Conservation (phyloP, 441 rosid genomes). For the Gossypium lobatum region DNA sequence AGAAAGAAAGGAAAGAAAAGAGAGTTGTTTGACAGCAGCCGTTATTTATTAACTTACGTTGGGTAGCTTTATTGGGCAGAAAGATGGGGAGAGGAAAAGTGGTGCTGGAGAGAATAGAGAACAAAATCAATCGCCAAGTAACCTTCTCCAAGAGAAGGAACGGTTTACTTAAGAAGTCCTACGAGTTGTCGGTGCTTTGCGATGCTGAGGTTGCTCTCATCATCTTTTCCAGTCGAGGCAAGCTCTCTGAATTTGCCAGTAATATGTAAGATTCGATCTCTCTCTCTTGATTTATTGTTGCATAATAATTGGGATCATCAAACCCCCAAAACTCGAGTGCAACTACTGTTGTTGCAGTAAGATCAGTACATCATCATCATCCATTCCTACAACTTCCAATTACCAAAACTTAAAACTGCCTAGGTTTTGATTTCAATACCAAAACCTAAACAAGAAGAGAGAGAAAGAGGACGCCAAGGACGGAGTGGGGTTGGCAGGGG, state of each 20-base stretch:
- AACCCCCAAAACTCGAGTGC: not conserved
- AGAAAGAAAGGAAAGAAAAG: not conserved
- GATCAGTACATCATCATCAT: not conserved
- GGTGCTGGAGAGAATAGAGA: constrained; percentile 33
- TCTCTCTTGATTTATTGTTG: not conserved
- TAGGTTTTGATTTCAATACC: not conserved
- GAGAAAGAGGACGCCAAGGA: not conserved
- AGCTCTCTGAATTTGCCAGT: constrained; percentile 29
- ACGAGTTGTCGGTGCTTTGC: constrained; percentile 36
- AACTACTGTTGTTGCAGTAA: not conserved
- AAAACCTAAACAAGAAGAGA: not conserved
- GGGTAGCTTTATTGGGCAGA: not conserved
- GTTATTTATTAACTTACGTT: not conserved
- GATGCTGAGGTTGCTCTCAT: constrained; percentile 36
- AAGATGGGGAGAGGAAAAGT: constrained; percentile 41
- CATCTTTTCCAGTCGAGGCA: constrained; percentile 35
- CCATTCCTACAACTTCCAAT: not conserved
- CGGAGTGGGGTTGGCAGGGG: not conserved
- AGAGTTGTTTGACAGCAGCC: not conserved
- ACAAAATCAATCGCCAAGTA: constrained; percentile 37
- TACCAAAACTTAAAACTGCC: not conserved
- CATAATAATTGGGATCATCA: not conserved
- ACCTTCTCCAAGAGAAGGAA: constrained; percentile 39
- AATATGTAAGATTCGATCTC: constrained; percentile 20
- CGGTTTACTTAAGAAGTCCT: constrained; percentile 37